Evolutionary conservation across 441 rosid genomes (phyloP), one percentile per base, ranked within the genome.

Genomic region (Melastoma candidum): DNA sequence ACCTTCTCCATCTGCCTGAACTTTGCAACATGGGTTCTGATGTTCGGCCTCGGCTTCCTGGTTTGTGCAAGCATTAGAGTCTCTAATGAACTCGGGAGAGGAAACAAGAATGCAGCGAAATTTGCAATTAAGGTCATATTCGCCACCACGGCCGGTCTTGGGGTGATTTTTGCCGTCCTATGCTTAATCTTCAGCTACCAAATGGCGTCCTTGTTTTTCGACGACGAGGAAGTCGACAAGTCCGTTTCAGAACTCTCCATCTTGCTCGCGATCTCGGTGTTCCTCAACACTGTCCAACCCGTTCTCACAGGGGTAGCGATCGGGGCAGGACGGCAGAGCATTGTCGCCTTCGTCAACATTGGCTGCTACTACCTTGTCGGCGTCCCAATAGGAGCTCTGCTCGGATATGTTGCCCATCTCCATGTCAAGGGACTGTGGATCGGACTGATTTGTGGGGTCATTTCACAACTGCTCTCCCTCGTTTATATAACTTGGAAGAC

Each of bases 281-380:
- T 51, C 55, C 39, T 51, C 25, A 51, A 51, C 55, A 51, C 12
- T 12, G 55, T 51, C 55, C 55, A 51, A 25, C 55, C 55, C 6
- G 55, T 51, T 51, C 55, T 51, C 26, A 51, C 55, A 51, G 55
- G 55, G 41, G 55, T 51, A 44, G 55, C 55, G 25, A 51, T 51
- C 32, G 55, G 55, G 27, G 55, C 55, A 27, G 55, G 55, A 51
- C 39, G 55, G 55, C 55, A 51, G n/a, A 0, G 45, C 39, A 43
- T 13, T 41, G 55, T 51, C 8, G 55, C 55, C 6, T 51, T 51
- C 11, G 43, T 51, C 13, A 51, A 51, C 0, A 51, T 51, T 7
- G 55, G 55, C 13, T 51, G 55, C 25, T 51, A 51, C 17, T 51
- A 51, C 12, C 26, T 51, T 41, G 26, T 51, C 17, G 55, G 55